A percentile compares a stretch with the other conserved stretches of the same genome.
Conservation (phyloP, 805 yeast species). For the Sugiyamaella marilandica region DNA sequence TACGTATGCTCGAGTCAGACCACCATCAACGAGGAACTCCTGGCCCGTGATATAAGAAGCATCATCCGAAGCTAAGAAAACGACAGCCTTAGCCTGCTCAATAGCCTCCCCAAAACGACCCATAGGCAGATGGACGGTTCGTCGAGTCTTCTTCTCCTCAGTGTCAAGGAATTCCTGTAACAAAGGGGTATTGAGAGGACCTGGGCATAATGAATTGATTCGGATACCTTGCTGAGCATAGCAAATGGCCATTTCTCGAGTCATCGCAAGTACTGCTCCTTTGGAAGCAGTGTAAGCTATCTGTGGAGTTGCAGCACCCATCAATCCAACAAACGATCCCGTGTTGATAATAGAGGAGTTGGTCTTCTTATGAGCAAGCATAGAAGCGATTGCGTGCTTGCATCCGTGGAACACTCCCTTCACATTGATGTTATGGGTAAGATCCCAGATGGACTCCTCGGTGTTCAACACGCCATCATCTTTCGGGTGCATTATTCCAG, state of each 20-base stretch:
- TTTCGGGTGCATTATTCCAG: constrained; percentile 56
- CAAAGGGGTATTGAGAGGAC: constrained; percentile 58
- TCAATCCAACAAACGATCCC: constrained; percentile 35
- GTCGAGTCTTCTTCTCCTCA: constrained; percentile 46
- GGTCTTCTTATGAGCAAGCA: constrained; percentile 27
- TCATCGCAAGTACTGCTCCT: constrained; percentile 36
- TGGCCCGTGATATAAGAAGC: constrained; percentile 56
- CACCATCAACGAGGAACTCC: constrained; percentile 59
- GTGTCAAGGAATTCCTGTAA: constrained; percentile 50
- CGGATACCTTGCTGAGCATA: constrained; percentile 54
- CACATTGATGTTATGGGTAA: constrained; percentile 35
- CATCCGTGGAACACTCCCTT: constrained; percentile 36
- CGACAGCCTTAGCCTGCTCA: constrained; percentile 56
- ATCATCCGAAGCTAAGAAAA: constrained; percentile 50
- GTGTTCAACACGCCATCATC: constrained; percentile 33
- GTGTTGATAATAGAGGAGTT: constrained; percentile 35
- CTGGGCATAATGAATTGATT: constrained; percentile 56
- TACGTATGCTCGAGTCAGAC: constrained; percentile 32
- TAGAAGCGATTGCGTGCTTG: constrained; percentile 33
- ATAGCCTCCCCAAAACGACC: constrained; percentile 62
- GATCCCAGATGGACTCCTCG: constrained; percentile 34
- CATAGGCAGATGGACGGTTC: constrained; percentile 43
- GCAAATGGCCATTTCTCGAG: constrained; percentile 48
- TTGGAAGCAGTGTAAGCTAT: constrained; percentile 37
- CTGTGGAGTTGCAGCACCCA: constrained; percentile 39